These are phyloP conservation scores for Arctium minus DNA, from an alignment of 129 eudicot genomes.

Conservation along the genomic window DNA sequence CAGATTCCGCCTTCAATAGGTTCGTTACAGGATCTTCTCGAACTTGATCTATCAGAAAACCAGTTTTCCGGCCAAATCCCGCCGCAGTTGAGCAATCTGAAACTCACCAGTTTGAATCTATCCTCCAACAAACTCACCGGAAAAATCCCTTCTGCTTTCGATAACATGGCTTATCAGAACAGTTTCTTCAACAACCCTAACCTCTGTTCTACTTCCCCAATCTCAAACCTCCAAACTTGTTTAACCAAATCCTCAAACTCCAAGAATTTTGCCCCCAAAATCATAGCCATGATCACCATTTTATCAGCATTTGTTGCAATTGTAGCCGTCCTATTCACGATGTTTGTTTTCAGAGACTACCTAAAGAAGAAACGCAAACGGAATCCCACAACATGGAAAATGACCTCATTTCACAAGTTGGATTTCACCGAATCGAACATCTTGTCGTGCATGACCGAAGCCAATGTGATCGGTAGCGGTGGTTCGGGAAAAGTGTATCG, in stretches of 20 bases:
- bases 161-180: slow-evolving; percentile 60
- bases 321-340: slow-evolving; percentile 26
- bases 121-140: slow-evolving; percentile 74
- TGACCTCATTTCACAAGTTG: slow-evolving; percentile 63
- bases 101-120: slow-evolving; percentile 59
- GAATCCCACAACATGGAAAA: slow-evolving; percentile 52
- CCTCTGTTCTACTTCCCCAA: slow-evolving; percentile 45
- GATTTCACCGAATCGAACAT: slow-evolving; percentile 64
- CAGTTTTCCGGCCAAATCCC: slow-evolving; percentile 77
- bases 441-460: slow-evolving; percentile 50
- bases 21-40: slow-evolving; percentile 61
- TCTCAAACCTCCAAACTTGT: slow-evolving; percentile 49
- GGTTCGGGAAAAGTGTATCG: slow-evolving; percentile 84
- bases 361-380: slow-evolving; percentile 45
- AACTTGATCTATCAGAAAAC: slow-evolving; percentile 76
- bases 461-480: slow-evolving; percentile 62
- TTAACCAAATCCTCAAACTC: slow-evolving; percentile 22
- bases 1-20: slow-evolving; percentile 54
- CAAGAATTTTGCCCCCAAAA: slow-evolving; percentile 42
- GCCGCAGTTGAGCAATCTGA: slow-evolving; percentile 42
- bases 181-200: slow-evolving; percentile 77
- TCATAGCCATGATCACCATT: slow-evolving; percentile 47
- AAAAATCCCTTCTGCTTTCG: slow-evolving; percentile 52
- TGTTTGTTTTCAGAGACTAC: slow-evolving; percentile 42
- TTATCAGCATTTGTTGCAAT: slow-evolving; percentile 43